Evolutionary conservation across 345 rosid species (phyloP).

Genomic region (Brassica cretica): DNA sequence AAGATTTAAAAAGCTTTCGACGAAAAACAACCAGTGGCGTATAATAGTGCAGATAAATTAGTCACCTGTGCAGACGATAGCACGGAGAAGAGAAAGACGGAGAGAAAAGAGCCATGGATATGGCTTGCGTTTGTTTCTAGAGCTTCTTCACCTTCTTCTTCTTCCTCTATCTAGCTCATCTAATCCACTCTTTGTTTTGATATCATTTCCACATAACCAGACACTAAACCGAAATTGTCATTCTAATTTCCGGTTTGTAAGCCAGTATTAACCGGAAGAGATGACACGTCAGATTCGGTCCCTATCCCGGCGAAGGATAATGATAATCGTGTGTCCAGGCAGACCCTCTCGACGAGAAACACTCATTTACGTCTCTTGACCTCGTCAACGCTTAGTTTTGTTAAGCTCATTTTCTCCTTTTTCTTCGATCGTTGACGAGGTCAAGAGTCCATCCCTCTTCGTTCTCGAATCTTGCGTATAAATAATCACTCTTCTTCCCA

Average conservation of each 20-base stretch:
- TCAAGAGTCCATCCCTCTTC: not conserved
- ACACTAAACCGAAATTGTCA: not conserved
- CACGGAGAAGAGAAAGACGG: slow-evolving; percentile 38
- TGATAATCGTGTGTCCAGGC: not conserved
- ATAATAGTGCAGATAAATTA: not conserved
- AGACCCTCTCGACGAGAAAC: too few relatives aligned
- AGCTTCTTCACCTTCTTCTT: not conserved
- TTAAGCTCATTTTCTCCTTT: slow-evolving; percentile 26
- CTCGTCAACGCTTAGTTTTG: slow-evolving; percentile 33
- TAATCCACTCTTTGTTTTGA: slow-evolving; percentile 32
- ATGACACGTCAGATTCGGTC: not conserved
- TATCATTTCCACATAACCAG: not conserved
- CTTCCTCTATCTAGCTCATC: slow-evolving; percentile 39
- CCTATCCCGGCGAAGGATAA: slow-evolving; percentile 15
- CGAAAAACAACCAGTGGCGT: not conserved
- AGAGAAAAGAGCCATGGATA: slow-evolving; percentile 51
- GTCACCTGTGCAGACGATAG: slow-evolving; percentile 42
- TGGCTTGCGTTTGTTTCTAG: not conserved
- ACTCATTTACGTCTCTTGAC: not conserved
- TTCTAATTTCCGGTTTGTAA: not conserved
- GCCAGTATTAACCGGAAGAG: not conserved
- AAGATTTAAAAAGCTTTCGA: not conserved
- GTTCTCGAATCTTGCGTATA: not conserved
- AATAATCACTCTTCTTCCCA: not conserved
- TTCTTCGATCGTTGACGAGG: slow-evolving; percentile 29